Evolutionary conservation across 2,329 filamentous ascomycete genomes (phyloP).

Genomic region (Penicillium sp.): DNA sequence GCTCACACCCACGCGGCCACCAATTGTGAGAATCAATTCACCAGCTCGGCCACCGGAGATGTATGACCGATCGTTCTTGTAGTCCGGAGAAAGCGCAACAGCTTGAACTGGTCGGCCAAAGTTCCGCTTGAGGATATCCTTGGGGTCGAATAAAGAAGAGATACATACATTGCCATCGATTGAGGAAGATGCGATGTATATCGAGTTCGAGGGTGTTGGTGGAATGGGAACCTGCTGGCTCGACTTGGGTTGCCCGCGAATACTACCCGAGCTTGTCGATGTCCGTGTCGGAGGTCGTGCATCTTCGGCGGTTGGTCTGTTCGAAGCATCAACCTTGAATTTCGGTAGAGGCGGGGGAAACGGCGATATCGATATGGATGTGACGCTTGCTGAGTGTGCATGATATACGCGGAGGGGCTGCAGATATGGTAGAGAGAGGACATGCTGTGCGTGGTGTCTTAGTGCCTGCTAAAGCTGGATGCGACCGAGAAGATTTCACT

Average conservation of each 20-base stretch:
- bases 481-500: conserved; percentile 38
- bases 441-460: conserved; percentile 61
- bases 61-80: conserved; percentile 84
- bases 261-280: conserved; percentile 33
- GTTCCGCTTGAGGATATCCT: conserved; percentile 88
- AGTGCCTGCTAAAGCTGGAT: conserved; percentile 14
- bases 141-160: conserved; percentile 79
- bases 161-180: conserved; percentile 96
- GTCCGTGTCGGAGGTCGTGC: conserved; percentile 24
- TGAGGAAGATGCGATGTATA: conserved; percentile 90
- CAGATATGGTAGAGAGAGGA: conserved; percentile 80
- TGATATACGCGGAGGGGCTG: conserved; percentile 83
- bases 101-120: conserved; percentile 91
- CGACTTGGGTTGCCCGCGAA: conserved; percentile 32
- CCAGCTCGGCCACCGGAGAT: conserved; percentile 88
- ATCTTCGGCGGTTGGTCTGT: conserved; percentile 36
- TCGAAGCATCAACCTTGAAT: conserved; percentile 40
- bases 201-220: conserved; percentile 80
- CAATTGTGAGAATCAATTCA: conserved; percentile 81
- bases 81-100: conserved; percentile 92
- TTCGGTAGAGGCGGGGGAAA: conserved; percentile 65
- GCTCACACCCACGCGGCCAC: conserved; percentile 75
- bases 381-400: conserved; percentile 89
- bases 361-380: conserved; percentile 86
- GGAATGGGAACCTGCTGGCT: conserved; percentile 53